These are phyloP conservation scores for Rugonectria rugulosa DNA, from an alignment of 2,329 filamentous ascomycete species.

Conservation along the genomic window DNA sequence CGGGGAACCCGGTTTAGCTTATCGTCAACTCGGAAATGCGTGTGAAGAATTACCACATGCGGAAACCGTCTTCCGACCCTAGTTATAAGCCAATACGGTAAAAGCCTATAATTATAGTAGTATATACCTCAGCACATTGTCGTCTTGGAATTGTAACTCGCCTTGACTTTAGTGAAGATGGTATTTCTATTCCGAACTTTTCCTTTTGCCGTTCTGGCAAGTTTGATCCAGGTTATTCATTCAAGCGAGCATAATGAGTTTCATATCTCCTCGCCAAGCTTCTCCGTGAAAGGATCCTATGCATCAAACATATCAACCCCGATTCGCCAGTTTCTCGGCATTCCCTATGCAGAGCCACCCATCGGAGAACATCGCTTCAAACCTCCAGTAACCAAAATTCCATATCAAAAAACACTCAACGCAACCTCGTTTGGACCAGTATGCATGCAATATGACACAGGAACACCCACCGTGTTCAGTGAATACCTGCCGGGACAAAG, in stretches of 20 bases:
- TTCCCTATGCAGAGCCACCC: constrained; percentile 9
- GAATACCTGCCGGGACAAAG: background rate
- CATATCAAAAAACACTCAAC: constrained; percentile 6
- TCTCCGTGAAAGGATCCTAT: constrained; percentile 11
- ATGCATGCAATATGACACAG: constrained; percentile 8
- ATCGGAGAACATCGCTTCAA: constrained; percentile 3
- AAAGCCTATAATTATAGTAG: too few species aligned
- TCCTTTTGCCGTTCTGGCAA: background rate
- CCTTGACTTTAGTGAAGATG: background rate
- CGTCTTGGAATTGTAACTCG: too few species aligned
- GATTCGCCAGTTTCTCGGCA: constrained; percentile 9
- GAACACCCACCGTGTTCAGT: background rate
- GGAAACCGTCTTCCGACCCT: too few species aligned
- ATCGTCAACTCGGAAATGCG: too few species aligned
- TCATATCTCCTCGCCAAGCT: constrained; percentile 7
- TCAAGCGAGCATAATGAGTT: background rate
- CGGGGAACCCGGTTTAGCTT: too few species aligned
- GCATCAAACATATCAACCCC: constrained; percentile 1
- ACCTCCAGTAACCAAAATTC: constrained; percentile 6
- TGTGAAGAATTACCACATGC: too few species aligned
- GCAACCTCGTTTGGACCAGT: constrained; percentile 10
- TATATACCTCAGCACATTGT: too few species aligned
- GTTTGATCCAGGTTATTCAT: background rate
- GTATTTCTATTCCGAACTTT: background rate
- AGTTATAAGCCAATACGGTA: too few species aligned